Base-by-base conservation (phyloP, 2,329 filamentous ascomycete genomes). In the Fusarium sp. region DNA sequence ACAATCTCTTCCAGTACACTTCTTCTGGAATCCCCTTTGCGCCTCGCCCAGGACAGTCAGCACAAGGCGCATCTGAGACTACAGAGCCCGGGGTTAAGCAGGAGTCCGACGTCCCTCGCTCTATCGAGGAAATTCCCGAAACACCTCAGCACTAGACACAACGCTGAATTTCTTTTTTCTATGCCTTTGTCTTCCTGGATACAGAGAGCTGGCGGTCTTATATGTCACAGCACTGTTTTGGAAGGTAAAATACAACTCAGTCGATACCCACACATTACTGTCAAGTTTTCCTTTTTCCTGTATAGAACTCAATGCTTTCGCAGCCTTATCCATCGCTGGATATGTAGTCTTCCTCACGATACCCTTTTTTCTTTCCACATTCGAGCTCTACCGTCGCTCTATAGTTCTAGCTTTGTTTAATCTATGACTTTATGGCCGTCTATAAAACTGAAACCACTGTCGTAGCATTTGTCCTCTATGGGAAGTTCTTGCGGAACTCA, bases 21-120 rank as follows among this genome's bases (percentile, higher is more conserved):
- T 79, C 49, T 27, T 28, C 83, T 14, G 80, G 82, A 7, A 86
- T 87, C 46, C 84, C 83, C 1, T 87, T 87, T 76, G 83, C 82
- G 7, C 78, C 79, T 9, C 72, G 74, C 27, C 60, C 73, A 3
- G 43, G 46, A 40, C 68, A 66, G 48, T 55, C 61, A 30, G 23
- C 57, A 18, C 56, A 16, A 23, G 49, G 51, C 25, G 30, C 43
- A 28, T 51, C 68, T 14, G 55, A 62, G 18, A 14, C 32, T 10
- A n/a, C 40, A 28, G 58, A 48, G 20, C 27, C 54, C 6, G 40
- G 28, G 12, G 54, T 47, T 5, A 64, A 63, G 48, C 30, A 28
- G 9, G 64, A 61, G 28, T 28, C 59, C 10, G 18, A 10, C 4
- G 23, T 9, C 27, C 20, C 68, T 11, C 32, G 30, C 7, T 34